Evolutionary conservation across 768 basidiomycete species (phyloP), one percentile per base, ranked within the genome.

Genomic region (Erythrobasidium yunnanense): DNA sequence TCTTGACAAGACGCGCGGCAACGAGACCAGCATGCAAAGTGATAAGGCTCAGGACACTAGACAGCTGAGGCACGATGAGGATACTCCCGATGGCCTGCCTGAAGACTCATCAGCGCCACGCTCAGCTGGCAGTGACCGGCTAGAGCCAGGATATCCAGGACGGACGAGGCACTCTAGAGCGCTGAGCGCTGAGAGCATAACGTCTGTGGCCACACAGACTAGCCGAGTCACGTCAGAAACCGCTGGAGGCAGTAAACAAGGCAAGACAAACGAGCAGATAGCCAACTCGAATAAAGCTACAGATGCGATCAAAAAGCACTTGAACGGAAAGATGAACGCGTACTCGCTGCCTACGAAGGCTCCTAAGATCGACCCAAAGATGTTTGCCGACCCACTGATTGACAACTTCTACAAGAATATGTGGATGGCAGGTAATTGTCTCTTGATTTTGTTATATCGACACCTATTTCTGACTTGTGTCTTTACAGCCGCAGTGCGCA

Each of bases 381-480:
- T 82, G 32, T 91, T 99, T 69, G 85, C 87, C 66, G 93, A 99
- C 75, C 93, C 93, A 13, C 80, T 97, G 38, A 82, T 79, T 70
- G 89, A 92, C 66, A 77, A 76, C 49, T 97, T 97, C 75, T 96
- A 89, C 90, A 87, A 86, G 73, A 81, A 87, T 67, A 81, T 87
- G 35, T 99, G 95, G 93, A 65, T 73, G 50, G 71, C 60, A 13
- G 8, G 49, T 51, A 25, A 51, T 15, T 25, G 33, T 17, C 17
- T 25, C 23, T 45, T 45, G 38, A 45, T 20, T 20, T 20, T 45
- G 23, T 20, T 17, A n/a, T 51, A 11, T 11, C 13, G 50, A 23
- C n/a, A 25, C 8, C 38, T 42, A n/a, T 42, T 11, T 11, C 38
- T 42, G n/a, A 42, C 38, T 11, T 42, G 38, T 11, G 38, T 45